Percentiles rank a stretch among this genome's conserved stretches.
Evolutionary conservation across 2,329 filamentous ascomycete genomes (phyloP).

Genomic region (Colletotrichum lupini): DNA sequence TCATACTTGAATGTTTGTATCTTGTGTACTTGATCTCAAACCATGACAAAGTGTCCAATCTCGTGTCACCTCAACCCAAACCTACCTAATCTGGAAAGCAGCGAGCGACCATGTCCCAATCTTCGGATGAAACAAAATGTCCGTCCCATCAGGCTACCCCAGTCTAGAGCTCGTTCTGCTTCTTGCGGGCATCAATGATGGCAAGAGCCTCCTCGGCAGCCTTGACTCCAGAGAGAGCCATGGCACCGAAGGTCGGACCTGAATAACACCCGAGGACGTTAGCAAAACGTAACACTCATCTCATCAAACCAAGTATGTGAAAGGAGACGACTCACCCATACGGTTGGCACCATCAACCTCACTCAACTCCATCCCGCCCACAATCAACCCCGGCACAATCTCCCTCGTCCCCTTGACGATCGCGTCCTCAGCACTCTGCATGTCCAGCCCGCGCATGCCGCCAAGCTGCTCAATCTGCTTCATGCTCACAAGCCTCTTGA

Average conservation of each 20-base stretch:
- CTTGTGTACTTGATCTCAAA: no score
- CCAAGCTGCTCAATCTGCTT: constrained; percentile 83
- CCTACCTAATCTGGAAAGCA: background rate
- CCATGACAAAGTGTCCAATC: background rate
- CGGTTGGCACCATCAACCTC: constrained; percentile 92
- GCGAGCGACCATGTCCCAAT: background rate
- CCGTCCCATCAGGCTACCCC: background rate
- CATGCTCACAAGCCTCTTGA: constrained; percentile 93
- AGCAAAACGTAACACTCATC: background rate
- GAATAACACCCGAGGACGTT: background rate
- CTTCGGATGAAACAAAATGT: background rate
- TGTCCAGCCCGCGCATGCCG: constrained; percentile 93
- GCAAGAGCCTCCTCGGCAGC: constrained; percentile 87
- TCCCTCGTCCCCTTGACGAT: constrained; percentile 94
- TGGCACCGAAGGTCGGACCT: constrained; percentile 74
- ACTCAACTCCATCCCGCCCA: constrained; percentile 94
- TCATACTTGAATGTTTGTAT: background rate
- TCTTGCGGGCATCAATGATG: constrained; percentile 81
- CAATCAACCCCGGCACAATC: constrained; percentile 86
- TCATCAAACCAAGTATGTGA: background rate
- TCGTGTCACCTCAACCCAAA: background rate
- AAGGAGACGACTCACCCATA: constrained; percentile 68
- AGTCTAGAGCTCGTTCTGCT: constrained; percentile 73
- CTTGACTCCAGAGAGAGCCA: constrained; percentile 89
- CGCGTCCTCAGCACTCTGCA: constrained; percentile 90